Percentiles rank a stretch among this genome's conserved stretches.
phyloP scores from a whole-genome alignment of 2,329 filamentous ascomycete genomes.

The Cryphonectria radicalis region DNA sequence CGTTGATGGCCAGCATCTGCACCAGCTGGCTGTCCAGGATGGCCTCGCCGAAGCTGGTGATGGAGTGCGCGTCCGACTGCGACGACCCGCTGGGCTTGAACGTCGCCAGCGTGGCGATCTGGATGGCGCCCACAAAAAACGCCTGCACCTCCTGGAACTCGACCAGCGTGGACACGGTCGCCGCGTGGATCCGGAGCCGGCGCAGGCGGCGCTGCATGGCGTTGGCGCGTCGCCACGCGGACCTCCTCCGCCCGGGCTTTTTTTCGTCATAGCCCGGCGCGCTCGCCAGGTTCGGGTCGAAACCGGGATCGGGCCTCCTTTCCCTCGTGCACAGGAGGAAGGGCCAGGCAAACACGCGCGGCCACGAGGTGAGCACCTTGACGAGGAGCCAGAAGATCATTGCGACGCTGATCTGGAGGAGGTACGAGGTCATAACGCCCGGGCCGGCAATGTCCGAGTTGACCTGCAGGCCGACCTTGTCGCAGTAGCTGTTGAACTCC shows the following conservation, averaged over 20 bases:
- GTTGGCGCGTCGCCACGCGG: conserved; percentile 12
- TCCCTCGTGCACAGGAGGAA: not conserved
- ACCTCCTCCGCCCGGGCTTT: not conserved
- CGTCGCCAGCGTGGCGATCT: conserved; percentile 15
- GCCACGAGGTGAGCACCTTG: conserved; percentile 7
- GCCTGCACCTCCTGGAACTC: conserved; percentile 22
- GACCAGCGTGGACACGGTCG: conserved; percentile 5
- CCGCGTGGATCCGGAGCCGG: not conserved
- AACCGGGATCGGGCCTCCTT: not conserved
- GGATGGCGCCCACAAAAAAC: conserved; percentile 13
- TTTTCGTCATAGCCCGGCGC: not conserved
- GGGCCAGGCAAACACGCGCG: conserved; percentile 10
- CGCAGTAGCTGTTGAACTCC: not conserved
- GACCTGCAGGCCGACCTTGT: conserved; percentile 1
- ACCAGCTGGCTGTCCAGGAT: conserved; percentile 19
- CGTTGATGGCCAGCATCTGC: conserved; percentile 14
- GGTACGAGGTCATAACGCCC: conserved; percentile 19
- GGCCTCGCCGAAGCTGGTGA: conserved; percentile 14
- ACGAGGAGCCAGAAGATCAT: conserved; percentile 17
- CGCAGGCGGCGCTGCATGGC: conserved; percentile 9
- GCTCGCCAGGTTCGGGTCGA: conserved; percentile 12
- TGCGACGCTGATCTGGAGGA: conserved; percentile 9
- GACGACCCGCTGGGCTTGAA: conserved; percentile 7
- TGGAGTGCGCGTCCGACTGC: conserved; percentile 5
- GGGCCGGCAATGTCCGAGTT: conserved; percentile 21